Conservation (phyloP, 352 stramenopile species). For the Pythium guiyangense region DNA sequence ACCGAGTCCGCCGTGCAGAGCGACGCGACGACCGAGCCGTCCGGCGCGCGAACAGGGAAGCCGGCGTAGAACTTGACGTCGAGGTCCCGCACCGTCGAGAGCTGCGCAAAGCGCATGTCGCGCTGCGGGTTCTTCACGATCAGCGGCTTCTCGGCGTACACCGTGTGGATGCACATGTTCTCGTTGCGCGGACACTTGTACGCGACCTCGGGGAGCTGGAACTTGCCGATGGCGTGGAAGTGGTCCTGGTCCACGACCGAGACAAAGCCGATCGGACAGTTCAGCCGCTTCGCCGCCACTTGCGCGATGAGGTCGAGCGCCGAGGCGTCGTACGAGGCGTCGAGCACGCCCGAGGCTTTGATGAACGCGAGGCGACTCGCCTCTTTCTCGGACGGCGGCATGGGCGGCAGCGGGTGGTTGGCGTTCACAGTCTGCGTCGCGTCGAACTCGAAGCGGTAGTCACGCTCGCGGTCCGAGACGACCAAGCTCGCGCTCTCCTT, state of each 20-base stretch:
- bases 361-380: constrained; percentile 37
- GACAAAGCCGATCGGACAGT: constrained; percentile 55
- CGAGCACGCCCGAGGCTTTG: constrained; percentile 36
- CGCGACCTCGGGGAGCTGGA: constrained; percentile 28
- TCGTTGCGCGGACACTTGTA: constrained; percentile 35
- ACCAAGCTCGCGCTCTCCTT: constrained; percentile 5
- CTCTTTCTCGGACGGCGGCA: constrained; percentile 34
- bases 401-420: constrained; percentile 43
- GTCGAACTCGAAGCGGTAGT: constrained; percentile 51
- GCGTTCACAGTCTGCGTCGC: constrained; percentile 23
- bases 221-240: constrained; percentile 46
- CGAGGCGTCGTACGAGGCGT: constrained; percentile 32
- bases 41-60: constrained; percentile 46
- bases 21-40: constrained; percentile 40
- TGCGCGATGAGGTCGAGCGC: constrained; percentile 52
- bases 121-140: constrained; percentile 60
- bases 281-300: constrained; percentile 43
- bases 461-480: constrained; percentile 14
- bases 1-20: constrained; percentile 35
- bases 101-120: constrained; percentile 57
- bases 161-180: constrained; percentile 49
- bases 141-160: constrained; percentile 59
- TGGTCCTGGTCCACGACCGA: constrained; percentile 46
- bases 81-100: constrained; percentile 36
- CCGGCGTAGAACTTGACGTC: constrained; percentile 62